Evolutionary conservation across 257 asterid genomes (phyloP), one percentile per base, ranked within the genome.

Genomic region (Rubia yunnanensis): DNA sequence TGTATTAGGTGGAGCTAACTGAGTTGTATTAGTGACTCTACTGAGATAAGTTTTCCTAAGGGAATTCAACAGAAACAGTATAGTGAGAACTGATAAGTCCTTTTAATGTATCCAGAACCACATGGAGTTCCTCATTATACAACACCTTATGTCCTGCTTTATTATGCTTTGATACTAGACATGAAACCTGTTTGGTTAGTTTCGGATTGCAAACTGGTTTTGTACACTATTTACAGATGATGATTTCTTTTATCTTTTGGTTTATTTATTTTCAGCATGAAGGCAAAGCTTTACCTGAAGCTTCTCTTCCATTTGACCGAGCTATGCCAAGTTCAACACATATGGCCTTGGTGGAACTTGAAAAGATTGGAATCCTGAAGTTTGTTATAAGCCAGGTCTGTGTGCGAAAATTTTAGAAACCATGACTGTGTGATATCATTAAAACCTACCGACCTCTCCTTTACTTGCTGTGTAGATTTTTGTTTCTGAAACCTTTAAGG

Each of bases 211-310:
- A 24, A 6, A 39, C 15, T 36, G 35, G 39, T 22, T 61, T 32
- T 36, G 34, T 55, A 30, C 14, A 34, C 27, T 50, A 30, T 61
- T 18, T 62, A 17, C 7, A 35, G 32, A 50, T 58, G 39, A 50
- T 15, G 31, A 20, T 52, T 77, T 70, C 64, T 69, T n/a, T 62
- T 46, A 63, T 57, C 24, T 27, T 59, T 74, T 15, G 32, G 20
- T 63, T 10, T 35, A 41, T 68, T 71, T 22, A 69, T 73, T 71
- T 70, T 70, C 84, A 92, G 98, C 83, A 83, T 65, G 88, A 89
- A 83, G 98, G 98, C 48, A 89, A 89, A 84, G 84, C 85, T n/a
- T 71, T 92, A 60, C 98, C 98, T 44, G 87, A 92, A 78, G 97
- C 98, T 72, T 89, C 97, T 39, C 76, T 92, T 60, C 96, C 98